A percentile compares a stretch with the other conserved stretches of the same genome.
Evolutionary conservation across 177 flowering plant species (phyloP).

Genomic region (Vitis hybrid): DNA sequence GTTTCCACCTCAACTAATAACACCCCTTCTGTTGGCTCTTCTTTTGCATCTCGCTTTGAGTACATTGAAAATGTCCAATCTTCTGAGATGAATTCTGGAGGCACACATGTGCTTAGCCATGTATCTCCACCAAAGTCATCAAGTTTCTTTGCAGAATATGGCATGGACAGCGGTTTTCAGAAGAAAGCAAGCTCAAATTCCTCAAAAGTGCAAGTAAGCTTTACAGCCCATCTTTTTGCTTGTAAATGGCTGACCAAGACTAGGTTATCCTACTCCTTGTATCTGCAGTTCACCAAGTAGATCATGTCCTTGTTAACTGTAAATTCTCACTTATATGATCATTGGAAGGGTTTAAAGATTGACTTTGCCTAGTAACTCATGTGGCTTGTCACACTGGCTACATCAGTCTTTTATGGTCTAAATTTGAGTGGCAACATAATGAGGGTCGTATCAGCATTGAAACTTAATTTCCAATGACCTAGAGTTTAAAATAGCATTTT

Average conservation of each 20-base stretch:
- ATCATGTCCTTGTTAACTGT: background rate
- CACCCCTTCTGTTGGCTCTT: constrained; percentile 39
- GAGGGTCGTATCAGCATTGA: no score
- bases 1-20: constrained; percentile 47
- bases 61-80: constrained; percentile 71
- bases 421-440: no score
- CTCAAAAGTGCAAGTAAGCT: constrained; percentile 71
- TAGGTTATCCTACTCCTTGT: background rate
- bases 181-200: constrained; percentile 62
- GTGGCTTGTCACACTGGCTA: no score
- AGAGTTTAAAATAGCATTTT: no score
- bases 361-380: no score
- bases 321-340: background rate
- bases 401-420: no score
- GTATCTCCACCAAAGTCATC: constrained; percentile 85
- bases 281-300: background rate
- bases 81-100: constrained; percentile 52
- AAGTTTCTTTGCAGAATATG: constrained; percentile 87
- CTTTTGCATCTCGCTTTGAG: constrained; percentile 84
- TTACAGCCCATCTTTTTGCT: background rate
- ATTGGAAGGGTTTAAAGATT: no score
- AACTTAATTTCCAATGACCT: no score
- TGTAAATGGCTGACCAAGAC: background rate
- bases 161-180: constrained; percentile 78
- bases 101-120: constrained; percentile 63